Evolutionary conservation across 805 yeast genomes (phyloP).

Genomic region (Schizosaccharomyces octosporus): DNA sequence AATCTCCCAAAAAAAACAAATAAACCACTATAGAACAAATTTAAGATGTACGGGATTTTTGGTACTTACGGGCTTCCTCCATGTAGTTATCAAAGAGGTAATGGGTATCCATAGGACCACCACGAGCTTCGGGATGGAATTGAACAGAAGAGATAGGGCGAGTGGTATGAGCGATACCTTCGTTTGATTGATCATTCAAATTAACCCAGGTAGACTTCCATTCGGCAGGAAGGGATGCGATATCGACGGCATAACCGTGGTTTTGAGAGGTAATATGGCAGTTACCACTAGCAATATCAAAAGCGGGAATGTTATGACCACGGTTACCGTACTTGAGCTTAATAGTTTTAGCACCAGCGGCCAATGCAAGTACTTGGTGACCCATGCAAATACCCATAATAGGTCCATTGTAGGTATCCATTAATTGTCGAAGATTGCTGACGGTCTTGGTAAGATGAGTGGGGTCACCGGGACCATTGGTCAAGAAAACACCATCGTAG

Average conservation of each 20-base stretch:
- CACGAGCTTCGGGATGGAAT: conserved; percentile 98
- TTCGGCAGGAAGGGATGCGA: conserved; percentile 41
- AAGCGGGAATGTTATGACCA: conserved; percentile 95
- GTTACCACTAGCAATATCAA: conserved; percentile 69
- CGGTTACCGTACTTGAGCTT: conserved; percentile 95
- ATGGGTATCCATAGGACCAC: conserved; percentile 89
- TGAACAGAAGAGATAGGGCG: conserved; percentile 90
- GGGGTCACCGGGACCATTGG: conserved; percentile 97
- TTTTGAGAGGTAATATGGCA: conserved; percentile 97
- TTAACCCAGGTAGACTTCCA: conserved; percentile 79
- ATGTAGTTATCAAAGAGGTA: conserved; percentile 80
- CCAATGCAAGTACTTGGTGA: conserved; percentile 86
- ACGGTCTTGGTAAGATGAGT: conserved; percentile 68
- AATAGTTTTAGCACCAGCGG: conserved; percentile 77
- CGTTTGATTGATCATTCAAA: conserved; percentile 86
- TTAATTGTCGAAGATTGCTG: conserved; percentile 41
- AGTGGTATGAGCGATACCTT: conserved; percentile 77
- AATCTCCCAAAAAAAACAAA: not conserved
- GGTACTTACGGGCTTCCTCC: conserved; percentile 30
- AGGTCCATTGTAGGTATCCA: conserved; percentile 50
- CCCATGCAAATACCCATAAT: conserved; percentile 96
- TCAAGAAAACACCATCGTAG: conserved; percentile 83
- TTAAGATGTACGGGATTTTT: not conserved
- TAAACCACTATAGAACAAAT: not conserved
- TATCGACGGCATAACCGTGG: conserved; percentile 95